Base-by-base conservation (phyloP, 495 filamentous ascomycete genomes). In the Tuber borchii region DNA sequence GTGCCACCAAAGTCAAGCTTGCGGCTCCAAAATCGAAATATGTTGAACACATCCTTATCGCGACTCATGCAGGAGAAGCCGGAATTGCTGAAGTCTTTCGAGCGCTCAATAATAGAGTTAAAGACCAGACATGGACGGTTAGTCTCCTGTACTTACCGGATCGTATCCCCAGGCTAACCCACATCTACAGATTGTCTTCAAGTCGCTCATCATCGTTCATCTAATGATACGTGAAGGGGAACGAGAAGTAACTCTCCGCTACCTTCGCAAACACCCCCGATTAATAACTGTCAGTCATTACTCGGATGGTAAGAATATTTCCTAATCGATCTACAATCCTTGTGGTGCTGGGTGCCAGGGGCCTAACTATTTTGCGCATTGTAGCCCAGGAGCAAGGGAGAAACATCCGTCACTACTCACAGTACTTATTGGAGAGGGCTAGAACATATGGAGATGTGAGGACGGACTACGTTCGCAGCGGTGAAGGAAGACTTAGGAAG, bases 21-120 rank as follows among this genome's bases (percentile, higher is more conserved):
- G 95, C 96, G 72, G 92, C 95, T 76, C 95, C 95, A 37, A 99
- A 99, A 87, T 95, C 96, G 71, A 99, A 99, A 87, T 99, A 99
- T 86, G 94, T 99, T 86, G 96, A 99, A 84, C 93, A 97, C 82
- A 97, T 99, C 83, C 88, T 99, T 31, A 88, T 97, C 80, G 96
- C 95, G 76, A 99, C 95, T 45, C 93, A 97, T 84, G 90, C 93
- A 7, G 95, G 95, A 77, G 95, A 99, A 83, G 92, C 93, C 22
- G 95, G 96, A 75, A 93, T 99, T 70, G 96, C 91, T 68, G 95
- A 99, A 84, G 92, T 99, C 69, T 98, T 99, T 82, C 89, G 96
- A 69, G 92, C 94, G 43, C 85, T 99, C 39, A 93, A 96, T 81
- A 89, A 92, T 82, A 88, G 95, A 72, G 86, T 99, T 71, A 91